phyloP scores from a whole-genome alignment of 208 protist species.

The Herpetomonas tarakana region DNA sequence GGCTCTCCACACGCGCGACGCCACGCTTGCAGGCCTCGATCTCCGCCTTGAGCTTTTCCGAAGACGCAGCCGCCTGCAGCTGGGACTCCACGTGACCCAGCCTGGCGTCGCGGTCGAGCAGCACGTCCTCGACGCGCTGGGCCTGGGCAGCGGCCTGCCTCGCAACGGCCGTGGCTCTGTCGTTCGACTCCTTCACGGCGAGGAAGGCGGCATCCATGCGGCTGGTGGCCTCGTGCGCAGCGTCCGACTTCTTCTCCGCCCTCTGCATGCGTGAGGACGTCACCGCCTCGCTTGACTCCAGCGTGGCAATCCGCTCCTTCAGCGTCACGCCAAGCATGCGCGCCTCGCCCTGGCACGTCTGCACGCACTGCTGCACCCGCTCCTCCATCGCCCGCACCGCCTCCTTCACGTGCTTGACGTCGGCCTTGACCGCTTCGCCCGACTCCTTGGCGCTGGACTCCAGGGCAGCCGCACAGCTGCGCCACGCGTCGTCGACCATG shows the following conservation, averaged over 20 bases:
- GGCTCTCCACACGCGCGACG: conserved; percentile 51
- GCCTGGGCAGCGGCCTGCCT: conserved; percentile 42
- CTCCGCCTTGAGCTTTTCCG: conserved; percentile 56
- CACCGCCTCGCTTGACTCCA: conserved; percentile 60
- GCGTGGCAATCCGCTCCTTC: conserved; percentile 55
- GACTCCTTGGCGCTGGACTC: conserved; percentile 38
- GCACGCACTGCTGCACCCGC: conserved; percentile 43
- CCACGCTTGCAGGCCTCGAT: conserved; percentile 63
- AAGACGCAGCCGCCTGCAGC: conserved; percentile 39
- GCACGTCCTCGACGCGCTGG: conserved; percentile 49
- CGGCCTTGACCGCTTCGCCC: conserved; percentile 29
- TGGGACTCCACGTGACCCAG: conserved; percentile 55
- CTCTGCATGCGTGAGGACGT: conserved; percentile 50
- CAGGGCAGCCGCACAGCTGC: conserved; percentile 31
- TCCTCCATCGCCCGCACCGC: conserved; percentile 39
- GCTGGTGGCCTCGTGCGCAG: conserved; percentile 36
- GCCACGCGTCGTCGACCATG: conserved; percentile 55
- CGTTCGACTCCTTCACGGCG: conserved; percentile 33
- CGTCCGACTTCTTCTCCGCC: conserved; percentile 67
- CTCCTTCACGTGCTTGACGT: conserved; percentile 29
- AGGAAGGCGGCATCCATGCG: conserved; percentile 34
- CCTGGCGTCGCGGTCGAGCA: conserved; percentile 61
- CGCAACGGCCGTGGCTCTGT: conserved; percentile 26
- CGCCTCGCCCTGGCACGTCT: conserved; percentile 47
- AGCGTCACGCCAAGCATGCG: conserved; percentile 37